A percentile compares a stretch with the other conserved stretches of the same genome.
These are phyloP conservation scores for Fusarium sp. DNA, from an alignment of 2,329 filamentous ascomycete genomes.

Conservation along the genomic window DNA sequence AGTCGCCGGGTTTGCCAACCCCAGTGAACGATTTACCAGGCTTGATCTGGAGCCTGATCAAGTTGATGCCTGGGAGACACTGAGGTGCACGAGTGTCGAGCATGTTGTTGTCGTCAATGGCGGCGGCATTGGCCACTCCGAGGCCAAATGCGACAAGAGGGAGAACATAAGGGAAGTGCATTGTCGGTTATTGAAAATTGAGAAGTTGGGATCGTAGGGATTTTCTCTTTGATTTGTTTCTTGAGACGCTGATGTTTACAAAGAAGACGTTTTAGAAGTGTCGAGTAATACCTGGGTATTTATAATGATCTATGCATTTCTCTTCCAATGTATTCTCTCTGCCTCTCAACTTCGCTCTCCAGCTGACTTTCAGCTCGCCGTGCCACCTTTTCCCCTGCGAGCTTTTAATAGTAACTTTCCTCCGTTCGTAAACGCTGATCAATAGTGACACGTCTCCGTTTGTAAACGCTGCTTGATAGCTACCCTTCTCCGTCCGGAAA, in stretches of 20 bases:
- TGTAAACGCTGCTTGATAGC: not conserved
- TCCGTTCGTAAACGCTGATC: not conserved
- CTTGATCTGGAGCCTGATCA: slow-evolving; percentile 9
- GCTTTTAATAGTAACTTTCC: not conserved
- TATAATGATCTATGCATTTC: not conserved
- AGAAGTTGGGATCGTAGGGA: not conserved
- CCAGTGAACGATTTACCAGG: slow-evolving; percentile 13
- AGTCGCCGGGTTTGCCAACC: not conserved
- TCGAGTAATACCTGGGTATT: not conserved
- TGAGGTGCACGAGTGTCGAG: not conserved
- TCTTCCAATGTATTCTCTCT: not conserved
- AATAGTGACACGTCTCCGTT: not conserved
- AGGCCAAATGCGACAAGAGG: not conserved
- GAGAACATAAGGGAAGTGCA: slow-evolving; percentile 9
- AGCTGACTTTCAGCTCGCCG: not conserved
- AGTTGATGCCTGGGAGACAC: not conserved
- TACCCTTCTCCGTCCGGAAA: slow-evolving; percentile 1
- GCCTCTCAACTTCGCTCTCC: not conserved
- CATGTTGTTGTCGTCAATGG: not conserved
- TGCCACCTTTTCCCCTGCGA: too few species aligned
- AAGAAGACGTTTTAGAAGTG: not conserved
- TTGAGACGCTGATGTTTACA: not conserved
- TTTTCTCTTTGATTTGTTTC: not conserved
- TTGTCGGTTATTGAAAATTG: not conserved
- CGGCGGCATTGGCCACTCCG: not conserved